Conservation (phyloP, 768 basidiomycete species). For the Boletus coccyginus region DNA sequence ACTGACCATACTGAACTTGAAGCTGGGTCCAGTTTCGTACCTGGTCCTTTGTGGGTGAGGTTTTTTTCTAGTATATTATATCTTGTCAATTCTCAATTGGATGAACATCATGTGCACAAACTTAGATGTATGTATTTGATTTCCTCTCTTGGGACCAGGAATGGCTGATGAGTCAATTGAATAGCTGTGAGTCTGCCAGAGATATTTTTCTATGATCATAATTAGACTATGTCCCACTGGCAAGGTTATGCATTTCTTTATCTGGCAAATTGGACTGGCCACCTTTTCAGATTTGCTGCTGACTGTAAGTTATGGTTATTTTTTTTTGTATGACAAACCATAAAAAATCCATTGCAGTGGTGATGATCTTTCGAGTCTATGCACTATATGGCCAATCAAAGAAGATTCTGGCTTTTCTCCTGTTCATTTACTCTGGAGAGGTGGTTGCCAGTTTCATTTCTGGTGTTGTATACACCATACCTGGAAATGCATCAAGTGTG, state of each 20-base stretch:
- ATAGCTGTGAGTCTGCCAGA: neutral
- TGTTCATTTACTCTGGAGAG: neutral
- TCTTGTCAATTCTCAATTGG: neutral
- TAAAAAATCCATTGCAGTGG: neutral
- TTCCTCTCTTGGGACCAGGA: neutral
- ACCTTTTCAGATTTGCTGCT: neutral
- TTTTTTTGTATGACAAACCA: neutral
- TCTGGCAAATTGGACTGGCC: neutral
- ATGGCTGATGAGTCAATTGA: neutral
- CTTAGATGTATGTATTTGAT: conserved; percentile 2
- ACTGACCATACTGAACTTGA: neutral
- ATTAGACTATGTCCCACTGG: neutral
- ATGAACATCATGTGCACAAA: neutral
- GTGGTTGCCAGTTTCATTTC: neutral
- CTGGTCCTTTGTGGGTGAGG: conserved; percentile 4
- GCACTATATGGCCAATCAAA: conserved; percentile 5
- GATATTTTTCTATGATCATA: neutral
- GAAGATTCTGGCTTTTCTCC: neutral
- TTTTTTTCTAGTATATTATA: too few species aligned
- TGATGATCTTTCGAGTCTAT: conserved; percentile 12
- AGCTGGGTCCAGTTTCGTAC: neutral
- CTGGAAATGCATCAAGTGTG: neutral
- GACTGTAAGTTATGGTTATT: conserved; percentile 1
- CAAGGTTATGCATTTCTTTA: neutral
- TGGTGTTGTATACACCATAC: neutral